These are phyloP conservation scores for Ceratobasidium theobromae DNA, from an alignment of 1,284 basidiomycete species.

Conservation along the genomic window DNA sequence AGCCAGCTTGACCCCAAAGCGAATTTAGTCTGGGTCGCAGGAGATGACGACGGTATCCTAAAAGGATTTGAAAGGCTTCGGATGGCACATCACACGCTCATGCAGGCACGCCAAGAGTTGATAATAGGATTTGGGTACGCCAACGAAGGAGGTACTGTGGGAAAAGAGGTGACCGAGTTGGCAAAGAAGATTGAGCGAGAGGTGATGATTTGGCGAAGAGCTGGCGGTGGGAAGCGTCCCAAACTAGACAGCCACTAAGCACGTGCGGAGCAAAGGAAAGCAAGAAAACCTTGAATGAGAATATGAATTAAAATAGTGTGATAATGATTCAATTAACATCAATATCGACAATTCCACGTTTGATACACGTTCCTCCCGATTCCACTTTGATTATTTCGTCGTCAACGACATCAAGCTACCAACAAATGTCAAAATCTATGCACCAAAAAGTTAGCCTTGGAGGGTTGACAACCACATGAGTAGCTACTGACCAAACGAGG, in stretches of 20 bases:
- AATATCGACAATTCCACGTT: slow-evolving; percentile 1
- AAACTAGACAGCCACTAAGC: background rate
- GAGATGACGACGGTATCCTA: slow-evolving; percentile 29
- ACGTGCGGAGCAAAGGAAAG: no score
- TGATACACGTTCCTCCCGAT: background rate
- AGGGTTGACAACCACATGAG: background rate
- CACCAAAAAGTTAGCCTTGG: background rate
- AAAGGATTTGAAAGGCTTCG: slow-evolving; percentile 58
- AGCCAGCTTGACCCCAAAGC: slow-evolving; percentile 15
- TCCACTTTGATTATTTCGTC: background rate
- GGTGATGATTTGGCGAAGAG: slow-evolving; percentile 62
- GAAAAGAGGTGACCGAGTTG: slow-evolving; percentile 40
- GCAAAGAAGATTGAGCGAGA: slow-evolving; percentile 66
- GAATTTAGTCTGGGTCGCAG: slow-evolving; percentile 2
- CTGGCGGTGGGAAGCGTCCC: slow-evolving; percentile 39
- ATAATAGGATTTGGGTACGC: slow-evolving; percentile 42
- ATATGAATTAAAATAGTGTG: no score
- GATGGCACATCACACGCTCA: slow-evolving; percentile 62
- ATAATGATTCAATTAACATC: slow-evolving; percentile 1
- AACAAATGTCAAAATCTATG: slow-evolving; percentile 67
- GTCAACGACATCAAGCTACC: slow-evolving; percentile 49
- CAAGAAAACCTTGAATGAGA: no score
- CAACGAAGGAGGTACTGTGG: slow-evolving; percentile 42
- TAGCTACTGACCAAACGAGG: slow-evolving; percentile 67
- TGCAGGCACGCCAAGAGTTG: slow-evolving; percentile 53